These are phyloP conservation scores for Akanthomyces lecanii DNA, from an alignment of 2,329 filamentous ascomycete species.

Conservation along the genomic window DNA sequence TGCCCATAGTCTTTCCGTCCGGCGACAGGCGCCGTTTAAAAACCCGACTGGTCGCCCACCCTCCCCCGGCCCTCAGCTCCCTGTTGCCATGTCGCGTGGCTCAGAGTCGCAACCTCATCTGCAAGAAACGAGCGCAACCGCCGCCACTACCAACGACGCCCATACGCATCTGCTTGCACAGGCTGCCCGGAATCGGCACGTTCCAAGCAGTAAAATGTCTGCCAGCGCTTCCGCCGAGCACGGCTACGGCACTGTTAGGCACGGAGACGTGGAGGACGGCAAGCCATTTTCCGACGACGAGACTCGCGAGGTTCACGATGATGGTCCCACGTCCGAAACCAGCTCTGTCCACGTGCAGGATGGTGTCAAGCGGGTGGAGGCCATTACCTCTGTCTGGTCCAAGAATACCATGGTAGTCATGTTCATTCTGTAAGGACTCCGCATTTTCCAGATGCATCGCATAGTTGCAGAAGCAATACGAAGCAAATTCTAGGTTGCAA, in stretches of 20 bases:
- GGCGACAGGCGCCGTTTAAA: background rate
- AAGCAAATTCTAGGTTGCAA: too few relatives aligned
- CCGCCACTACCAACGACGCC: background rate
- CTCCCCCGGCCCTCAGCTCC: background rate
- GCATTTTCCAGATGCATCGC: too few relatives aligned
- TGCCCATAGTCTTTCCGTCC: background rate
- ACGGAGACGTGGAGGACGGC: background rate
- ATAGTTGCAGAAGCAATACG: too few relatives aligned
- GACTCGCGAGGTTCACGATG: conserved; percentile 8
- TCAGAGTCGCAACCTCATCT: background rate
- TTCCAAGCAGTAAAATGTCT: background rate
- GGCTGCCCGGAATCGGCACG: background rate
- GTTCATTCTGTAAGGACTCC: conserved; percentile 33
- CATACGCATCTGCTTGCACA: conserved; percentile 5
- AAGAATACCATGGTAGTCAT: conserved; percentile 32
- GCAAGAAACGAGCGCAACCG: background rate
- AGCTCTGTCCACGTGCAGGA: conserved; percentile 28
- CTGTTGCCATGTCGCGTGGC: background rate
- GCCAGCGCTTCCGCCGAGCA: background rate
- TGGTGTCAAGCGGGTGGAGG: conserved; percentile 36
- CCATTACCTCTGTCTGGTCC: conserved; percentile 36
- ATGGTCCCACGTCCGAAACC: conserved; percentile 15
- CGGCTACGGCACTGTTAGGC: conserved; percentile 11
- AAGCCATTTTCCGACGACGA: conserved; percentile 14
- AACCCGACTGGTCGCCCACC: background rate